These are phyloP conservation scores for Psilocybe cubensis DNA, from an alignment of 768 basidiomycete species.

Conservation along the genomic window DNA sequence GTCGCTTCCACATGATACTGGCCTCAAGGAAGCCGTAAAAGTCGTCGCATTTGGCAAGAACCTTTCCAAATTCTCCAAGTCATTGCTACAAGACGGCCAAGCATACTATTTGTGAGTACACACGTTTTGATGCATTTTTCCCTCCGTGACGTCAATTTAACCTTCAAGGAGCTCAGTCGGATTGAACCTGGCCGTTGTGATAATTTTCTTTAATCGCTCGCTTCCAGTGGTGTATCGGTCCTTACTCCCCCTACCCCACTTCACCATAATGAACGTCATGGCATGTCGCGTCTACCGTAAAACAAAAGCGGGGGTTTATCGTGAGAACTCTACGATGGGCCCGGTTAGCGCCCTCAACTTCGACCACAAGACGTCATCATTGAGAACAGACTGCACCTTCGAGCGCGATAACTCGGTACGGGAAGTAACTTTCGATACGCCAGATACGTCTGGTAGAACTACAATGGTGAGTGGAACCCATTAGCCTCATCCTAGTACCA, in stretches of 20 bases:
- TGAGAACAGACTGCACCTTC: neutral
- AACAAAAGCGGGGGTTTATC: constrained; percentile 13
- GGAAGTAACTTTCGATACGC: neutral
- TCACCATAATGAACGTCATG: constrained; percentile 21
- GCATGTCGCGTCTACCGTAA: constrained; percentile 20
- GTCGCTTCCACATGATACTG: neutral
- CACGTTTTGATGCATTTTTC: neutral
- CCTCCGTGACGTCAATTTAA: neutral
- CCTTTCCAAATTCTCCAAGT: constrained; percentile 26
- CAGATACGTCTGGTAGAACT: neutral
- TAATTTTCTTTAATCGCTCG: constrained; percentile 11
- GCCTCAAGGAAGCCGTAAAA: constrained; percentile 4
- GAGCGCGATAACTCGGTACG: neutral
- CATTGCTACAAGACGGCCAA: constrained; percentile 32
- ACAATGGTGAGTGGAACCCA: neutral
- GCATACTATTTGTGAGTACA: constrained; percentile 33
- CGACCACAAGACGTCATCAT: neutral
- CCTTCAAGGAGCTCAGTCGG: constrained; percentile 6
- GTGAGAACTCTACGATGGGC: constrained; percentile 2
- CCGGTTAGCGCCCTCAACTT: neutral
- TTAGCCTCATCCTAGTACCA: no score
- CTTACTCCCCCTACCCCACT: constrained; percentile 10
- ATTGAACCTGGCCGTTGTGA: neutral
- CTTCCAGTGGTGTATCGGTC: constrained; percentile 13
- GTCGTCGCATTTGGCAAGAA: constrained; percentile 19